phyloP scores from a whole-genome alignment of 2,329 filamentous ascomycete species.

The Ophiobolus disseminans region DNA sequence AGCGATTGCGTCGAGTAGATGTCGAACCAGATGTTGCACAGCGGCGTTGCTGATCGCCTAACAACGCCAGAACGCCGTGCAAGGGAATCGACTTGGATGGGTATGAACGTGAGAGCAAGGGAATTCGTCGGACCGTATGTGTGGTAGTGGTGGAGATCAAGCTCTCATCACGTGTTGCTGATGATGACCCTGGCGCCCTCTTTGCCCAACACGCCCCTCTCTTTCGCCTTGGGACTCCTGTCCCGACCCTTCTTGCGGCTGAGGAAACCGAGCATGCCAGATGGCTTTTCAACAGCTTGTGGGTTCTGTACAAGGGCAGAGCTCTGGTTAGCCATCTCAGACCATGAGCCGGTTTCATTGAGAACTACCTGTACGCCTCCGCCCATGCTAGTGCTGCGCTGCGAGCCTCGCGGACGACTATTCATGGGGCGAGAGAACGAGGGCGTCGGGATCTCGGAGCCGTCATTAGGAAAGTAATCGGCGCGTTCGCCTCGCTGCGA shows the following conservation, averaged over 20 bases:
- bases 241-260: slow-evolving; percentile 88
- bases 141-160: slow-evolving; percentile 2
- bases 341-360: slow-evolving; percentile 89
- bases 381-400: slow-evolving; percentile 75
- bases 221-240: slow-evolving; percentile 91
- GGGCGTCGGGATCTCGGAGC: slow-evolving; percentile 33
- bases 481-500: slow-evolving; percentile 44
- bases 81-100: slow-evolving; percentile 28
- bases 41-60: too few relatives aligned
- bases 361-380: slow-evolving; percentile 91
- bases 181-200: slow-evolving; percentile 78
- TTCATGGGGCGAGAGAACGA: slow-evolving; percentile 52
- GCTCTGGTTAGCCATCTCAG: slow-evolving; percentile 84
- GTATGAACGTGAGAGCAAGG: slow-evolving; percentile 30
- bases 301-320: slow-evolving; percentile 66
- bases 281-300: slow-evolving; percentile 57
- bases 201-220: slow-evolving; percentile 91
- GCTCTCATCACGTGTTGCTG: slow-evolving; percentile 47
- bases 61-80: slow-evolving; percentile 37
- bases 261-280: slow-evolving; percentile 89
- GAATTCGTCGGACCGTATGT: slow-evolving; percentile 37
- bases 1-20: slow-evolving; percentile 18
- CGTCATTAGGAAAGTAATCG: slow-evolving; percentile 46
- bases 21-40: slow-evolving; percentile 23
- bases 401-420: slow-evolving; percentile 63